phyloP scores from a whole-genome alignment of 2,329 filamentous ascomycete species.

The Rhytidhysteron rufulum region DNA sequence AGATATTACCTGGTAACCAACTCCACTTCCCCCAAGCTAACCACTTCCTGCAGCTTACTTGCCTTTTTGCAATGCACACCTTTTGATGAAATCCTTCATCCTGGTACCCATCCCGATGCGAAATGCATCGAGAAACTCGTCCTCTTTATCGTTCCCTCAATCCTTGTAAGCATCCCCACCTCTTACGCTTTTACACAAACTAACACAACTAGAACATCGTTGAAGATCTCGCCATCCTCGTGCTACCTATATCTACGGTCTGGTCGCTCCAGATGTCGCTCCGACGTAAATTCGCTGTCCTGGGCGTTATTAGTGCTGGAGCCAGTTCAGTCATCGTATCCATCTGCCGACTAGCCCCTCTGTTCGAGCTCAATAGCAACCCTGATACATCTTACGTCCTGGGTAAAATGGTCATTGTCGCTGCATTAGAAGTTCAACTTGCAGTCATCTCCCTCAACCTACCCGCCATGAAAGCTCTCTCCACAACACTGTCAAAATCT shows the following conservation, averaged over 20 bases:
- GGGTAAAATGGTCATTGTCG: conserved; percentile 30
- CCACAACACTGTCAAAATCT: conserved; percentile 11
- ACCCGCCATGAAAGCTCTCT: conserved; percentile 29
- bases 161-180: conserved; percentile 10
- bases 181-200: conserved; percentile 36
- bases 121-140: conserved; percentile 21
- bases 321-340: conserved; percentile 20
- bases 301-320: conserved; percentile 26
- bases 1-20: too few species aligned
- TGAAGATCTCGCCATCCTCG: conserved; percentile 18
- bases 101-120: conserved; percentile 17
- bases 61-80: conserved; percentile 29
- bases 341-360: conserved; percentile 14
- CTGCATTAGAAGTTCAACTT: conserved; percentile 27
- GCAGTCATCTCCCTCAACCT: conserved; percentile 32
- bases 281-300: conserved; percentile 16
- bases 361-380: conserved; percentile 18
- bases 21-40: too few species aligned
- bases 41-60: conserved; percentile 21
- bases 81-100: conserved; percentile 25
- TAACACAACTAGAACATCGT: conserved; percentile 14
- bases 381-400: conserved; percentile 25
- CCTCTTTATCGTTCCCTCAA: conserved; percentile 23
- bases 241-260: conserved; percentile 17
- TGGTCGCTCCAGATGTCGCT: conserved; percentile 15